phyloP scores from a whole-genome alignment of 2,329 filamentous ascomycete genomes.

The Stemphylium lycopersici region DNA sequence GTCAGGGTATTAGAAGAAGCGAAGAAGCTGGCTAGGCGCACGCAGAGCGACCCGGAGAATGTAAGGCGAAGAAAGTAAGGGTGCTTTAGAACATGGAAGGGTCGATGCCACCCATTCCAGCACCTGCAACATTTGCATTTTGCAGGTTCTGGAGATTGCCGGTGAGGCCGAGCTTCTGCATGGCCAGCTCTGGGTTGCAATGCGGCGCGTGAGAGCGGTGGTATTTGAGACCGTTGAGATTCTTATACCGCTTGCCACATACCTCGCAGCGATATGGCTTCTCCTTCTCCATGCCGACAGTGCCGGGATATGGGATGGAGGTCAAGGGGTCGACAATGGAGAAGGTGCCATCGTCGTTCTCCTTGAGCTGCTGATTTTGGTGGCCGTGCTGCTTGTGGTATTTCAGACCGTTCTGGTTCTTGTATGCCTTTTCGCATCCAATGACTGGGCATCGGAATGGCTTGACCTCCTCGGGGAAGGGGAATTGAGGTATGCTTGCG shows the following conservation, averaged over 20 bases:
- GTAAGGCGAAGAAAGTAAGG: conserved; percentile 6
- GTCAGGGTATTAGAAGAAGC: conserved; percentile 33
- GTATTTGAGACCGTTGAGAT: conserved; percentile 97
- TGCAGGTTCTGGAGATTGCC: conserved; percentile 50
- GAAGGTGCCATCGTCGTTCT: conserved; percentile 96
- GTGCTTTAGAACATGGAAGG: conserved; percentile 54
- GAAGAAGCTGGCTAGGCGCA: conserved; percentile 18
- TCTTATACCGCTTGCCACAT: conserved; percentile 99
- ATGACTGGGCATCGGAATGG: conserved; percentile 98
- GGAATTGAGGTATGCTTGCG: conserved; percentile 48
- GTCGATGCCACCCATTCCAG: conserved; percentile 63
- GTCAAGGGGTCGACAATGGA: conserved; percentile 98
- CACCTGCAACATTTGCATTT: conserved; percentile 57
- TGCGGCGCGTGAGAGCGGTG: conserved; percentile 75
- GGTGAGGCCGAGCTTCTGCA: conserved; percentile 51
- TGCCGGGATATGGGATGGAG: conserved; percentile 90
- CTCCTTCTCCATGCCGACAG: conserved; percentile 99
- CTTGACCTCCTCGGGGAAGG: conserved; percentile 83
- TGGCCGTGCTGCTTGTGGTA: conserved; percentile 89
- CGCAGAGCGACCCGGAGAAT: conserved; percentile 8
- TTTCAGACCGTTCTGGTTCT: conserved; percentile 98
- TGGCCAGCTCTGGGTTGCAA: conserved; percentile 82
- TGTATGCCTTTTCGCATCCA: conserved; percentile 98
- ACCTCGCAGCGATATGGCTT: conserved; percentile 98
- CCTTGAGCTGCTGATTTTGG: conserved; percentile 93